phyloP scores from a whole-genome alignment of 805 yeast species.

The Saccharomycopsis sp. region DNA sequence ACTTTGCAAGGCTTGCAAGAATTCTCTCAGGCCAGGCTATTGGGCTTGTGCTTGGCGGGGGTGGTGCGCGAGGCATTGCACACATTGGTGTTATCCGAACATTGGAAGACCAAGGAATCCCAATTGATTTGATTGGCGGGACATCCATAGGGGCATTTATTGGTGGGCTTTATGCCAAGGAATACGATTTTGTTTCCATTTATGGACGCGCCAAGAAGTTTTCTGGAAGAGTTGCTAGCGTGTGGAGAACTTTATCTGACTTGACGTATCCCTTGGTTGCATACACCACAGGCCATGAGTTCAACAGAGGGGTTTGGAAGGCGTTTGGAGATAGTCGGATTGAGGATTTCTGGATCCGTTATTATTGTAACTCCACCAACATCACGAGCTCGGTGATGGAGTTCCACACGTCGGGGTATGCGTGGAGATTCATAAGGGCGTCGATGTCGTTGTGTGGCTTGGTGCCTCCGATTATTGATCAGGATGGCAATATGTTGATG shows the following conservation, averaged over 20 bases:
- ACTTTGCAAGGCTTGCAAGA: conserved; percentile 83
- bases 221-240: conserved; percentile 67
- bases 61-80: conserved; percentile 92
- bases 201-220: conserved; percentile 86
- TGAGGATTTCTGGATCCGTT: conserved; percentile 92
- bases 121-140: conserved; percentile 91
- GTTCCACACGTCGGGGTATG: conserved; percentile 82
- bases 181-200: conserved; percentile 82
- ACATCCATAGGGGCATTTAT: conserved; percentile 94
- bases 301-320: conserved; percentile 96
- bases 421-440: conserved; percentile 93
- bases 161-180: conserved; percentile 91
- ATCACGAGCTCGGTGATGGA: conserved; percentile 95
- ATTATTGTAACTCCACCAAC: conserved; percentile 85
- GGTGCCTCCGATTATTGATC: conserved; percentile 76
- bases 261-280: conserved; percentile 90
- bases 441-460: conserved; percentile 95
- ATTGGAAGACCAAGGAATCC: conserved; percentile 84
- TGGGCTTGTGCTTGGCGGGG: conserved; percentile 93
- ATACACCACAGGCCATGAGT: conserved; percentile 94
- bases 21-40: conserved; percentile 87
- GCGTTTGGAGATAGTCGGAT: conserved; percentile 85
- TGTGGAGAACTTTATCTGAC: conserved; percentile 81
- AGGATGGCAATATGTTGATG: conserved; percentile 82
- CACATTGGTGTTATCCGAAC: conserved; percentile 91